phyloP scores from a whole-genome alignment of 176 grass and related monocot genomes.

The Miscanthus lutarioriparius region DNA sequence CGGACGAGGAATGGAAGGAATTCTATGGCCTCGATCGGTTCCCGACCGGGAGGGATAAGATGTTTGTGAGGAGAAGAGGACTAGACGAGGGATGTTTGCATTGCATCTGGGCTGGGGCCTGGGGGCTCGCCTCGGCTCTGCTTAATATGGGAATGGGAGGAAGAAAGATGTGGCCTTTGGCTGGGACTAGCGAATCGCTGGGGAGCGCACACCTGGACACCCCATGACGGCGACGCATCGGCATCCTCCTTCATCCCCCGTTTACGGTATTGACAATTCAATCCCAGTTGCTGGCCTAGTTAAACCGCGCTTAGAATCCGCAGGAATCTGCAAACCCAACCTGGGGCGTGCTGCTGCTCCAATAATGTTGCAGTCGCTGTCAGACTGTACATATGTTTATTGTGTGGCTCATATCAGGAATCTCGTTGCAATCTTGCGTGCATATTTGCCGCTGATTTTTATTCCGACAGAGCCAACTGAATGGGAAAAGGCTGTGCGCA shows the following conservation, averaged over 20 bases:
- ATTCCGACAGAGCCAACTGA: constrained; percentile 32
- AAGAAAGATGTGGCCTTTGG: constrained; percentile 33
- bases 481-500: neutral
- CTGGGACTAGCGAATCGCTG: constrained; percentile 37
- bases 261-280: constrained; percentile 47
- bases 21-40: constrained; percentile 11
- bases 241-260: constrained; percentile 8
- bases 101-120: constrained; percentile 25
- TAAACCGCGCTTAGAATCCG: constrained; percentile 40
- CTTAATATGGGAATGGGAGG: constrained; percentile 20
- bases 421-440: constrained; percentile 33
- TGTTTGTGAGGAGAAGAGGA: constrained; percentile 18
- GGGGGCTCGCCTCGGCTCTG: neutral
- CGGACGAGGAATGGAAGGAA: neutral
- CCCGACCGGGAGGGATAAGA: neutral
- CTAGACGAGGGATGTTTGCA: no score
- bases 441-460: neutral
- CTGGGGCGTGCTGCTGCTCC: constrained; percentile 14
- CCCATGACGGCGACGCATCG: constrained; percentile 49
- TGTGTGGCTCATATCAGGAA: constrained; percentile 43
- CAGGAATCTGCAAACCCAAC: constrained; percentile 34
- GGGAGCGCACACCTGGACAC: constrained; percentile 45
- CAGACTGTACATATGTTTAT: constrained; percentile 22
- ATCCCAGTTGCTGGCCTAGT: constrained; percentile 41
- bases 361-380: constrained; percentile 30